Percentiles rank a stretch among this genome's conserved stretches.
These are phyloP conservation scores for Gentiana straminea DNA, from an alignment of 257 asterid genomes.

Conservation along the genomic window DNA sequence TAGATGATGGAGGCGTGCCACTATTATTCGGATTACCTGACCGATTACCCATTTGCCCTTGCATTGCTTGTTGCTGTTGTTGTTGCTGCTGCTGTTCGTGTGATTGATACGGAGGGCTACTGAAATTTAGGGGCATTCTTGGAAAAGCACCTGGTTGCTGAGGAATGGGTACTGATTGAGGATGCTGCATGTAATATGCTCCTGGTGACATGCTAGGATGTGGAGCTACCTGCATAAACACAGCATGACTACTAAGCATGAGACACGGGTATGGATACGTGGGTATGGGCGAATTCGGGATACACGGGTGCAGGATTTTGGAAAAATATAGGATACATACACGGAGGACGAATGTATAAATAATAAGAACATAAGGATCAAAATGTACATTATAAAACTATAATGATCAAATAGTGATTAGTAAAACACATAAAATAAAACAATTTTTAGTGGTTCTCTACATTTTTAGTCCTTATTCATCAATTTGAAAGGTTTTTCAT, in stretches of 20 bases:
- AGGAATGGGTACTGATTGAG: slow-evolving; percentile 56
- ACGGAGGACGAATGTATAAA: too few relatives aligned
- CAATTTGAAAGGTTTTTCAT: too few relatives aligned
- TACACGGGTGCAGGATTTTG: too few relatives aligned
- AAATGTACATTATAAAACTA: not conserved
- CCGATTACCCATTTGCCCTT: slow-evolving; percentile 36
- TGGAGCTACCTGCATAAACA: slow-evolving; percentile 48
- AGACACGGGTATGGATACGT: too few relatives aligned
- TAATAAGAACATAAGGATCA: slow-evolving; percentile 4
- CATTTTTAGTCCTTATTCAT: too few relatives aligned
- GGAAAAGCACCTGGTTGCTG: slow-evolving; percentile 59
- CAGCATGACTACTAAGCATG: too few relatives aligned
- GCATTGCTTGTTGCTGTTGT: slow-evolving; percentile 31
- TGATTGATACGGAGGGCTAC: slow-evolving; percentile 37
- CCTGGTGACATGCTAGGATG: slow-evolving; percentile 72
- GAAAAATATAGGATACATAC: too few relatives aligned
- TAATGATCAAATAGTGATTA: slow-evolving; percentile 1
- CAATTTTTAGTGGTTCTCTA: too few relatives aligned
- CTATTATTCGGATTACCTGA: slow-evolving; percentile 41
- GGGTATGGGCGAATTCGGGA: too few relatives aligned
- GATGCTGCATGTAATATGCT: slow-evolving; percentile 71
- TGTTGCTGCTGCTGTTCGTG: slow-evolving; percentile 41
- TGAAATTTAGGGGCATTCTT: slow-evolving; percentile 40
- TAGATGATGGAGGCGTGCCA: slow-evolving; percentile 30
- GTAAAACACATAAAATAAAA: too few relatives aligned